Conservation (phyloP, 805 yeast genomes). For the Groenewaldozyma tartarivorans region DNA sequence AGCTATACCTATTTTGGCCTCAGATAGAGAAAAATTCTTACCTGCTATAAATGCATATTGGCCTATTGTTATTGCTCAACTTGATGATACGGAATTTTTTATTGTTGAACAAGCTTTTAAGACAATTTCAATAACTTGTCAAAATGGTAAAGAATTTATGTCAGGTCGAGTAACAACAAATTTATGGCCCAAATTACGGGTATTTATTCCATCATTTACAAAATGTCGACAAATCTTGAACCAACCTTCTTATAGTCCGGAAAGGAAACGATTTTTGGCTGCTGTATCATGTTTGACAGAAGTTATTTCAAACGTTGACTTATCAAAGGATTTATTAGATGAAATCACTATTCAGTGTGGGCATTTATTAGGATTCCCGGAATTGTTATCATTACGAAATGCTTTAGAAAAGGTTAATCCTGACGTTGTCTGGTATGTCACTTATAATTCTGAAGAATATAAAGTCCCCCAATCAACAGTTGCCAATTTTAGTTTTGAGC, state of each 20-base stretch:
- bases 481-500: not conserved
- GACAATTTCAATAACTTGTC: conserved; percentile 22
- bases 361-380: not conserved
- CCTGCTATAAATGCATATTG: conserved; percentile 47
- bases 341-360: conserved; percentile 3
- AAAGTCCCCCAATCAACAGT: not conserved
- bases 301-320: conserved; percentile 6
- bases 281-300: conserved; percentile 7
- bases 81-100: conserved; percentile 24
- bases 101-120: conserved; percentile 25
- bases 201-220: conserved; percentile 4
- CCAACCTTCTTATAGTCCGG: conserved; percentile 11
- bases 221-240: not conserved
- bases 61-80: conserved; percentile 33
- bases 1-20: conserved; percentile 44
- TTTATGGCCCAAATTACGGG: conserved; percentile 13
- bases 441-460: not conserved
- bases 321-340: conserved; percentile 14
- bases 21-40: conserved; percentile 35
- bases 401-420: not conserved
- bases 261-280: conserved; percentile 9
- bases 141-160: conserved; percentile 28
- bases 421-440: not conserved
- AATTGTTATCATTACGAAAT: not conserved
- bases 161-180: conserved; percentile 21